phyloP scores from a whole-genome alignment of 495 filamentous ascomycete genomes.

The Podospora pseudoanserina region DNA sequence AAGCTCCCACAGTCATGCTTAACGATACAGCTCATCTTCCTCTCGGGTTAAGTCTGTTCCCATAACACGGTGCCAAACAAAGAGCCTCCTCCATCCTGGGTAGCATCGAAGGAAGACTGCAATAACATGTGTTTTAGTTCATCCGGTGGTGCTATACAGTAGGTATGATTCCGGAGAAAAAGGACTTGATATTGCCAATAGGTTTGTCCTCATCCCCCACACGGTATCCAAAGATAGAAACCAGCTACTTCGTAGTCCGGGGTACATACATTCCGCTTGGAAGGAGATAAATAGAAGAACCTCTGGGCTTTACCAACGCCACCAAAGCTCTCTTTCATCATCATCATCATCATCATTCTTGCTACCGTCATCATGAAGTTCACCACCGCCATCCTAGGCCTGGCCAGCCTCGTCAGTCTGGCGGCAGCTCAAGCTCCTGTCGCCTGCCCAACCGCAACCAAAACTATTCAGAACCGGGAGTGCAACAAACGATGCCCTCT shows the following conservation, averaged over 20 bases:
- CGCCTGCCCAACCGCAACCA: conserved; percentile 30
- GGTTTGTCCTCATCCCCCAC: neutral
- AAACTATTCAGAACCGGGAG: conserved; percentile 25
- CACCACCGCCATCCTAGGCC: conserved; percentile 21
- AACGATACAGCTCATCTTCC: neutral
- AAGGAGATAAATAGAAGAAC: neutral
- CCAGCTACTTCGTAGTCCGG: neutral
- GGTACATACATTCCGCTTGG: neutral
- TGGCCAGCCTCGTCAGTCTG: conserved; percentile 21
- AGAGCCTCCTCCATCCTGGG: neutral
- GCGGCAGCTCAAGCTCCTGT: conserved; percentile 14
- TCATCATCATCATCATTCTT: neutral
- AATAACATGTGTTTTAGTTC: conserved; percentile 18
- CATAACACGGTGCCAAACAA: neutral
- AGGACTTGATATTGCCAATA: neutral
- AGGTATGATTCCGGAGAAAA: conserved; percentile 14
- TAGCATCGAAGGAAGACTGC: conserved; percentile 5
- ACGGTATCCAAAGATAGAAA: neutral
- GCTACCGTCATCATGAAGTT: conserved; percentile 22
- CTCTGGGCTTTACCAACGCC: neutral
- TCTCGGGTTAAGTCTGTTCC: neutral
- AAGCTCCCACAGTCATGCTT: neutral
- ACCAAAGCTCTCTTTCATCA: neutral
- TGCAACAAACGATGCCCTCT: conserved; percentile 28
- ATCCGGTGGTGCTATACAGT: conserved; percentile 17